Evolutionary conservation across 176 grass and related monocot species (phyloP).

Genomic region (Avena insularis): DNA sequence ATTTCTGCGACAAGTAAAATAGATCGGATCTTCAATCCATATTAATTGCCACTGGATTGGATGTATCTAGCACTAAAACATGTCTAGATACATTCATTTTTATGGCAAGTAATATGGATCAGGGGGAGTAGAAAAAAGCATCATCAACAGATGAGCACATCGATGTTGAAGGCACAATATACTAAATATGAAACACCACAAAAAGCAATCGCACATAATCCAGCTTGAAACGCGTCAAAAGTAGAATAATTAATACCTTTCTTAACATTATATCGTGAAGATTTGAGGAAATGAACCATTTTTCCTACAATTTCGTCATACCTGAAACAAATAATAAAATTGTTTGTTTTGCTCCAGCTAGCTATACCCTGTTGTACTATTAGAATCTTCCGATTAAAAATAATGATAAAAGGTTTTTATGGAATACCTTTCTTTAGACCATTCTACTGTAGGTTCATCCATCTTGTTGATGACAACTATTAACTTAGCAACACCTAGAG

Average conservation of each 20-base stretch:
- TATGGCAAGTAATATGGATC: too few relatives aligned
- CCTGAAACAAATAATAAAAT: constrained; percentile 49
- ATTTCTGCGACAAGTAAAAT: too few relatives aligned
- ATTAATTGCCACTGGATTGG: too few relatives aligned
- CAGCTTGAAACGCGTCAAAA: not conserved
- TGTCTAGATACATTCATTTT: too few relatives aligned
- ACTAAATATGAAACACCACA: not conserved
- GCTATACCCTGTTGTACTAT: not conserved
- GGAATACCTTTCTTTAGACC: constrained; percentile 80
- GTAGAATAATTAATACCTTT: constrained; percentile 58
- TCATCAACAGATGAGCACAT: not conserved
- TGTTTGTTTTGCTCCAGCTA: constrained; percentile 7
- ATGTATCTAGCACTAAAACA: too few relatives aligned
- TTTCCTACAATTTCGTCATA: constrained; percentile 94
- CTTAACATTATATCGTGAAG: constrained; percentile 92
- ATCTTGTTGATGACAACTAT: constrained; percentile 89
- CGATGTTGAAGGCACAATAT: not conserved
- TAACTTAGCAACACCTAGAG: constrained; percentile 80
- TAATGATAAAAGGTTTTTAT: constrained; percentile 7
- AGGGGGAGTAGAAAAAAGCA: not conserved
- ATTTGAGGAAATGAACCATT: constrained; percentile 78
- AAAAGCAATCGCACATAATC: constrained; percentile 7
- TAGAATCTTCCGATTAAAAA: not conserved
- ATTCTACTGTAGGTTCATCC: constrained; percentile 83
- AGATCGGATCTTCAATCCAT: too few relatives aligned